A percentile compares a stretch with the other conserved stretches of the same genome.
phyloP scores from a whole-genome alignment of 2,329 filamentous ascomycete genomes.

The Phyllosticta citrichinensis region DNA sequence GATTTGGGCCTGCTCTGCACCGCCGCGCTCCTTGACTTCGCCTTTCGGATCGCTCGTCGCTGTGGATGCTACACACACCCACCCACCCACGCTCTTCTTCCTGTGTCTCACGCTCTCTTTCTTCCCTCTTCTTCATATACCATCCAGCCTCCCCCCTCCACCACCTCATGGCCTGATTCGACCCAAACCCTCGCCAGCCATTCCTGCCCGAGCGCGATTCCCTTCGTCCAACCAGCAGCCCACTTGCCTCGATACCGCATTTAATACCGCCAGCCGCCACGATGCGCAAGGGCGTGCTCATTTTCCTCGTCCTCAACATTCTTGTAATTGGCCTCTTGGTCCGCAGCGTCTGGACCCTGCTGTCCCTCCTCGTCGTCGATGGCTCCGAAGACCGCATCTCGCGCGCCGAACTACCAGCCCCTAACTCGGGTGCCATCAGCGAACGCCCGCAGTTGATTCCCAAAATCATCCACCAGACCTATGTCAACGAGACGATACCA shows the following conservation, averaged over 20 bases:
- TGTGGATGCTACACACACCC: neutral
- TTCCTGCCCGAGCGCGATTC: neutral
- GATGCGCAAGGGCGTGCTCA: constrained; percentile 51
- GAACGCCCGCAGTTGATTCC: constrained; percentile 54
- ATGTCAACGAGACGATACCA: constrained; percentile 60
- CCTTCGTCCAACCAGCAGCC: neutral
- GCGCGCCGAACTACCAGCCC: constrained; percentile 54
- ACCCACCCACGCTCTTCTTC: neutral
- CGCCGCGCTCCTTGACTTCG: constrained; percentile 7
- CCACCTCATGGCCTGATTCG: constrained; percentile 6
- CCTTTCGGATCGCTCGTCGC: neutral
- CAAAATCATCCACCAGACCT: constrained; percentile 71
- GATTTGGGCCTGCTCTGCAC: constrained; percentile 7
- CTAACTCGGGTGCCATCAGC: constrained; percentile 50
- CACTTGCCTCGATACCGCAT: neutral
- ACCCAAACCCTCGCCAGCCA: neutral
- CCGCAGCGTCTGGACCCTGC: constrained; percentile 58
- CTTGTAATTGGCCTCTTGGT: constrained; percentile 55
- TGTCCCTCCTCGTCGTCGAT: constrained; percentile 59
- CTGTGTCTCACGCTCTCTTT: neutral
- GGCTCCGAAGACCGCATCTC: constrained; percentile 57
- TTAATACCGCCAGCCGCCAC: constrained; percentile 16
- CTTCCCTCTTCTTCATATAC: neutral
- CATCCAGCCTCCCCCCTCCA: neutral
- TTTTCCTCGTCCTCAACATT: constrained; percentile 57